Conservation (phyloP, 495 filamentous ascomycete species). For the Lasiosphaeria hispida region DNA sequence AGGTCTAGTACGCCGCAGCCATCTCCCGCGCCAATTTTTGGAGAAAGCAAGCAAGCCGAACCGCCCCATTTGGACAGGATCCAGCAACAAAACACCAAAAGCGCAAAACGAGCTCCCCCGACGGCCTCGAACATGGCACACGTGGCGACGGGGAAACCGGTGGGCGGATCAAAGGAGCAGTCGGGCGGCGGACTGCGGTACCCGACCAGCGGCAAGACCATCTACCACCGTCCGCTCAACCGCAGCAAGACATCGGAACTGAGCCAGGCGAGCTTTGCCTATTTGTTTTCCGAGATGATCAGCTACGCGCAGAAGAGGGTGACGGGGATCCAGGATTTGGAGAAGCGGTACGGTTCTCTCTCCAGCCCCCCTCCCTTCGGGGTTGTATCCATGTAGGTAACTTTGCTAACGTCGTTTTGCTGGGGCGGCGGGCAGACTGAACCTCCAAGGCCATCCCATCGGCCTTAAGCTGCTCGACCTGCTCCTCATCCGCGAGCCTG, state of each 20-base stretch:
- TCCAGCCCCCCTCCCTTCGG: background rate
- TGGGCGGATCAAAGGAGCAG: conserved; percentile 2
- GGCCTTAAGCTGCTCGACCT: conserved; percentile 94
- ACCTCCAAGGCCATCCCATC: conserved; percentile 91
- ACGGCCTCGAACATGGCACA: background rate
- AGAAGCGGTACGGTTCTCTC: conserved; percentile 67
- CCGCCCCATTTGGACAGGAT: too few relatives aligned
- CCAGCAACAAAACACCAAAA: too few relatives aligned
- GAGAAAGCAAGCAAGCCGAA: too few relatives aligned
- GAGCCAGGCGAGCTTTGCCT: conserved; percentile 90
- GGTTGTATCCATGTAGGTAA: background rate
- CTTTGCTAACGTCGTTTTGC: too few relatives aligned
- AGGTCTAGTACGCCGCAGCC: too few relatives aligned
- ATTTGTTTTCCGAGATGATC: conserved; percentile 96
- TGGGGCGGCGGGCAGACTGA: conserved; percentile 58
- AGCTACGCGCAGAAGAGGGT: conserved; percentile 88
- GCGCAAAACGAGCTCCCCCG: too few relatives aligned
- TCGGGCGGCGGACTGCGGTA: conserved; percentile 70
- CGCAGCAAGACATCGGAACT: conserved; percentile 81
- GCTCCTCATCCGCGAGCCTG: conserved; percentile 75
- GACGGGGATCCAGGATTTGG: conserved; percentile 87
- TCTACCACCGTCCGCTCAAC: conserved; percentile 94
- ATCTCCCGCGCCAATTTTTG: too few relatives aligned
- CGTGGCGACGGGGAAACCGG: conserved; percentile 10
- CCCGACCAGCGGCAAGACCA: conserved; percentile 92